Conservation (phyloP, 1,284 basidiomycete species). For the Sanghuangporus baumii region DNA sequence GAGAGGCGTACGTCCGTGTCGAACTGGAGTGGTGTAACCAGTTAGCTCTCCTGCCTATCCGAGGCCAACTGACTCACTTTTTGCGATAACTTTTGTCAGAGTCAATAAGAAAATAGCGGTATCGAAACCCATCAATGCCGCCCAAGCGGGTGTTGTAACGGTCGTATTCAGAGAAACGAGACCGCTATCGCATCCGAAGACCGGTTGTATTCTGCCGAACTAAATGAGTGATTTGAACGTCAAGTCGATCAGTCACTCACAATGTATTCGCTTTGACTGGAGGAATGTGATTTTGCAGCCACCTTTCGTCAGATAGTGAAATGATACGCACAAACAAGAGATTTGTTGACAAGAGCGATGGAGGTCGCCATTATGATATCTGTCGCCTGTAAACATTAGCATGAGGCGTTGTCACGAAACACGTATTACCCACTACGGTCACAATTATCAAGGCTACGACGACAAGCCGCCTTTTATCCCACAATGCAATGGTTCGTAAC, state of each 20-base stretch:
- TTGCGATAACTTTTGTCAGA: neutral
- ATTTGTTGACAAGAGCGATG: constrained; percentile 1
- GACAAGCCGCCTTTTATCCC: neutral
- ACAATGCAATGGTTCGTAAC: constrained; percentile 2
- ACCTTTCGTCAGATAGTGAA: too few species aligned
- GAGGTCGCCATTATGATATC: neutral
- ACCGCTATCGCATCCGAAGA: constrained; percentile 9
- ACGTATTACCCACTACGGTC: neutral
- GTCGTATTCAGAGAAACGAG: neutral
- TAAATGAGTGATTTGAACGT: neutral
- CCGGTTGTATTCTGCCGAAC: neutral
- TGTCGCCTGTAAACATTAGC: neutral
- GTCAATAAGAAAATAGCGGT: constrained; percentile 7
- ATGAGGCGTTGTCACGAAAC: neutral
- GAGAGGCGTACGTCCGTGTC: neutral
- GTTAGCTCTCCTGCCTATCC: neutral
- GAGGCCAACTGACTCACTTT: neutral
- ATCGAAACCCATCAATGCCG: constrained; percentile 11
- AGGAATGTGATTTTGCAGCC: neutral
- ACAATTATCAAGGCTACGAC: neutral
- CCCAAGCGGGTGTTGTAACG: neutral
- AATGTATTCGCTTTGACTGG: neutral
- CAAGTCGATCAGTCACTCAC: neutral
- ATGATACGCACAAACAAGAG: neutral
- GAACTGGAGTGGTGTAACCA: neutral